Conservation (phyloP, 2,329 filamentous ascomycete genomes). For the Sarocladiaceae sp. region DNA sequence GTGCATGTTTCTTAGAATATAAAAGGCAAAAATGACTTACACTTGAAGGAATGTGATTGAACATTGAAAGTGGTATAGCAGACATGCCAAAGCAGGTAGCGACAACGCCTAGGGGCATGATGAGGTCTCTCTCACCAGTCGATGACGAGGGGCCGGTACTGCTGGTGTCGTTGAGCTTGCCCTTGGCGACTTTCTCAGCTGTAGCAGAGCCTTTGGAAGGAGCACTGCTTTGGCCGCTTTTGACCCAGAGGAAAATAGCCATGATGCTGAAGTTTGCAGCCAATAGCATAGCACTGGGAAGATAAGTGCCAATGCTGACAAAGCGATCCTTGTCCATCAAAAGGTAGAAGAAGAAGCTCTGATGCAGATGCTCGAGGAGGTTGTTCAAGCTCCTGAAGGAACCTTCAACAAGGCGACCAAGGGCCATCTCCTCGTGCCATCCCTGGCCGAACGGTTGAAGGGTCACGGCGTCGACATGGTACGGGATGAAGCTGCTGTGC, state of each 20-base stretch:
- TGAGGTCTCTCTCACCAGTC: conserved; percentile 59
- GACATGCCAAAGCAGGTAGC: conserved; percentile 71
- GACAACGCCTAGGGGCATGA: conserved; percentile 71
- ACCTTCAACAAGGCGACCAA: conserved; percentile 85
- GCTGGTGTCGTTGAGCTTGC: conserved; percentile 27
- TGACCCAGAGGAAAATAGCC: conserved; percentile 89
- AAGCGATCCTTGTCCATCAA: conserved; percentile 89
- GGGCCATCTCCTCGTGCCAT: conserved; percentile 96
- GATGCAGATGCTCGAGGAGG: conserved; percentile 90
- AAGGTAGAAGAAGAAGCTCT: conserved; percentile 99
- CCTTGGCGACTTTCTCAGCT: conserved; percentile 6
- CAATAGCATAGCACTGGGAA: conserved; percentile 95
- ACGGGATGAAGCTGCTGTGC: conserved; percentile 94
- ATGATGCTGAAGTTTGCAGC: conserved; percentile 95
- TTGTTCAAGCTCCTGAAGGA: conserved; percentile 94
- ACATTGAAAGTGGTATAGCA: conserved; percentile 76
- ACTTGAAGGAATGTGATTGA: conserved; percentile 66
- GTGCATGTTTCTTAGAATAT: not conserved
- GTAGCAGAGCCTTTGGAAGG: conserved; percentile 12
- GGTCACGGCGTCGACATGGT: conserved; percentile 95
- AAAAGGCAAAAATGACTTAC: conserved; percentile 42
- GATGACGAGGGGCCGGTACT: conserved; percentile 13
- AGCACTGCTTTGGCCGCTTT: conserved; percentile 59
- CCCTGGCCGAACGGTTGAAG: conserved; percentile 85
- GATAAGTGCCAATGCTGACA: conserved; percentile 95